Evolutionary conservation across 352 stramenopile species (phyloP).

Genomic region (Aphanomyces stellatus): DNA sequence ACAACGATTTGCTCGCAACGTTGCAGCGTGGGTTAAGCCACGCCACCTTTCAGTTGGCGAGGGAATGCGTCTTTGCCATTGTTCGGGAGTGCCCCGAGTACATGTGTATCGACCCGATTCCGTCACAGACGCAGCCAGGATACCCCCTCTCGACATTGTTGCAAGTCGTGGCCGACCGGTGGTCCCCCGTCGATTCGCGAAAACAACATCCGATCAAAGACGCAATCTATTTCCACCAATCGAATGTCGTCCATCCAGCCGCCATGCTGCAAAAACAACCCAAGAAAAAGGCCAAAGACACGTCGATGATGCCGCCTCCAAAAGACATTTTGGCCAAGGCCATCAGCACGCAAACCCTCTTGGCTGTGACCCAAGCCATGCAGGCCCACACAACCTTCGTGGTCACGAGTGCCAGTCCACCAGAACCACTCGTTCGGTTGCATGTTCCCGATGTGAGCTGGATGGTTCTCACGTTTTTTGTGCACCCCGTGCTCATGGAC

Average conservation of each 20-base stretch:
- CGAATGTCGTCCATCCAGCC: neutral
- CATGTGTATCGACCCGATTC: conserved; percentile 1
- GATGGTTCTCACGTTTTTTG: conserved; percentile 64
- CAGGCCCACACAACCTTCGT: conserved; percentile 40
- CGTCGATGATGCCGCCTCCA: neutral
- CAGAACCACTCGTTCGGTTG: conserved; percentile 46
- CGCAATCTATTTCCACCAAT: neutral
- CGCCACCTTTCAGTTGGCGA: conserved; percentile 46
- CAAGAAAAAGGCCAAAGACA: neutral
- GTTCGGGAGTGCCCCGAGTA: conserved; percentile 47
- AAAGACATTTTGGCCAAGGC: neutral
- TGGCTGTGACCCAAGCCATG: neutral
- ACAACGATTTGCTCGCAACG: neutral
- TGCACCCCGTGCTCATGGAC: conserved; percentile 75
- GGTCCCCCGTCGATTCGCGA: neutral
- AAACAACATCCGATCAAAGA: conserved; percentile 12
- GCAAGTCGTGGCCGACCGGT: neutral
- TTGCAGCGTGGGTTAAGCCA: conserved; percentile 37
- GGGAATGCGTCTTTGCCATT: conserved; percentile 53
- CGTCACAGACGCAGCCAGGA: neutral
- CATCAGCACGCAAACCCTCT: neutral
- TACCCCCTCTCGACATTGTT: neutral
- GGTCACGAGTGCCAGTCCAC: conserved; percentile 57
- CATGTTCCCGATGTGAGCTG: conserved; percentile 56
- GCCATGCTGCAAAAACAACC: neutral